Evolutionary conservation across 768 basidiomycete genomes (phyloP).

Genomic region (Pleurotus giganteus): DNA sequence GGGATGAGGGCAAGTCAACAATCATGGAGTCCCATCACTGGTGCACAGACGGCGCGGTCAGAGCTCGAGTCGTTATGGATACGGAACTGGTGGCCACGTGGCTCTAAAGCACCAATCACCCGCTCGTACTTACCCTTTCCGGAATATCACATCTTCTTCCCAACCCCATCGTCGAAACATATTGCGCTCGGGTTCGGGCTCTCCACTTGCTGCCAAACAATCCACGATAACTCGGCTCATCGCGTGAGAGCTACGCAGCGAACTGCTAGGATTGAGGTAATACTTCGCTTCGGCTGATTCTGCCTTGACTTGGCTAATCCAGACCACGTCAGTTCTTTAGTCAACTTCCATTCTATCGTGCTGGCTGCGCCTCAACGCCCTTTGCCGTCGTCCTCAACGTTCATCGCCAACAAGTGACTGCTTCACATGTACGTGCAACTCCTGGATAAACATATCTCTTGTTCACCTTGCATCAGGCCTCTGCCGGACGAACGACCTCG

Average conservation of each 20-base stretch:
- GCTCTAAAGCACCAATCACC: not conserved
- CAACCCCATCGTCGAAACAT: not conserved
- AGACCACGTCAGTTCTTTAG: not conserved
- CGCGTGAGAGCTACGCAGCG: too few relatives aligned
- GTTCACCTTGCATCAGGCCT: constrained; percentile 47
- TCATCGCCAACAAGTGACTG: constrained; percentile 7
- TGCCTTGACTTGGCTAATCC: too few relatives aligned
- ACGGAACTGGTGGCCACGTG: not conserved
- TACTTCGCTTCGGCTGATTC: too few relatives aligned
- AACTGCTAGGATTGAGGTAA: too few relatives aligned
- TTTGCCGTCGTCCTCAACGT: not conserved
- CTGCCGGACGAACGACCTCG: constrained; percentile 87
- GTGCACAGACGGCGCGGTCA: too few relatives aligned
- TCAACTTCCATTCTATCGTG: not conserved
- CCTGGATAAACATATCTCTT: constrained; percentile 14
- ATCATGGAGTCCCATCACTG: too few relatives aligned
- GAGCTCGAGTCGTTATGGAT: not conserved
- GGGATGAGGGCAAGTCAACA: too few relatives aligned
- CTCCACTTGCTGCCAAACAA: too few relatives aligned
- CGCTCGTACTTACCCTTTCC: not conserved
- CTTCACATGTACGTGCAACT: constrained; percentile 15
- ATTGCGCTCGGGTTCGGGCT: too few relatives aligned
- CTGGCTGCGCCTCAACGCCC: not conserved
- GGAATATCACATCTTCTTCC: not conserved
- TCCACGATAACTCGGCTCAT: too few relatives aligned